A percentile compares a stretch with the other conserved stretches of the same genome.
Conservation (phyloP, 768 basidiomycete species). For the Pleurotus ostreatus region DNA sequence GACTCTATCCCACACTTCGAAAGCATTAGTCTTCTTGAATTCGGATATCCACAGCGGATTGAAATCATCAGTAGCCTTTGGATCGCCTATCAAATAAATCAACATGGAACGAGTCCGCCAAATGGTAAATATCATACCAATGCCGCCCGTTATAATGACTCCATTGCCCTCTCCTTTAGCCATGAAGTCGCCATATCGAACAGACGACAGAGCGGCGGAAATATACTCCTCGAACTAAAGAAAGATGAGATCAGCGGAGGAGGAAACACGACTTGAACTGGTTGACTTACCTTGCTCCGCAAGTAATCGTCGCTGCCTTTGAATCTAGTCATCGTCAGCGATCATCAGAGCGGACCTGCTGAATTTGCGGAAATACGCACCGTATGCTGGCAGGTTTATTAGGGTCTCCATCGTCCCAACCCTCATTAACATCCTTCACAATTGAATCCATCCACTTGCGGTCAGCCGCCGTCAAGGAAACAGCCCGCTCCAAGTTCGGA, state of each 20-base stretch:
- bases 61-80: slow-evolving; percentile 71
- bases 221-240: slow-evolving; percentile 91
- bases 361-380: slow-evolving; percentile 34
- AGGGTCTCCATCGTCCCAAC: slow-evolving; percentile 68
- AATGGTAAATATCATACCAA: slow-evolving; percentile 30
- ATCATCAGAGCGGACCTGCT: background rate
- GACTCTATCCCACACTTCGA: slow-evolving; percentile 82
- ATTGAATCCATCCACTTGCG: slow-evolving; percentile 98
- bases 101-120: background rate
- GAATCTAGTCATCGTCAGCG: slow-evolving; percentile 49
- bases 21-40: slow-evolving; percentile 85
- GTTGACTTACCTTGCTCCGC: slow-evolving; percentile 62
- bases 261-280: background rate
- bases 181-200: slow-evolving; percentile 88
- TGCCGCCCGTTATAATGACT: slow-evolving; percentile 65
- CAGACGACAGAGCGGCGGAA: slow-evolving; percentile 77
- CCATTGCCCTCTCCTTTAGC: slow-evolving; percentile 59
- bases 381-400: slow-evolving; percentile 54
- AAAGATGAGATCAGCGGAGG: background rate
- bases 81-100: slow-evolving; percentile 39
- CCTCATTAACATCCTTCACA: slow-evolving; percentile 78
- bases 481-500: slow-evolving; percentile 70
- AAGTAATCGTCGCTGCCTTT: slow-evolving; percentile 96
- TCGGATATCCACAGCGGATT: slow-evolving; percentile 85
- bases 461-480: slow-evolving; percentile 85